phyloP scores from a whole-genome alignment of 164 flowering plant genomes.

The Euptelea pleiosperma region DNA sequence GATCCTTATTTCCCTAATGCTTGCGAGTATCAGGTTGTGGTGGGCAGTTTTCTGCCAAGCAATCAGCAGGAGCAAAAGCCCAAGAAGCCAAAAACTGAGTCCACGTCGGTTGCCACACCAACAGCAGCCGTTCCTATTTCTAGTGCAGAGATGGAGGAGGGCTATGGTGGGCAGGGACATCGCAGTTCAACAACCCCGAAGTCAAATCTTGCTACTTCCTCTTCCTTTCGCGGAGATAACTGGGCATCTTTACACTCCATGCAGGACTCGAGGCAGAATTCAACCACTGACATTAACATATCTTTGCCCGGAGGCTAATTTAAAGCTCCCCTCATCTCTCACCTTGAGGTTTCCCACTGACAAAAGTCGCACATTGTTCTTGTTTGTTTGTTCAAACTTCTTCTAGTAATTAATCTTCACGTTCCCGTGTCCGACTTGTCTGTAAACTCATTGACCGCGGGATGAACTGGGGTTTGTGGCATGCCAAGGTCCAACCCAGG shows the following conservation, averaged over 20 bases:
- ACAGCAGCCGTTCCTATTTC: slow-evolving; percentile 65
- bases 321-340: neutral
- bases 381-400: slow-evolving; percentile 15
- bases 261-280: slow-evolving; percentile 57
- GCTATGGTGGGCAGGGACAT: slow-evolving; percentile 26
- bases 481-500: slow-evolving; percentile 1
- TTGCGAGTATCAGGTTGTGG: slow-evolving; percentile 59
- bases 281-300: slow-evolving; percentile 68
- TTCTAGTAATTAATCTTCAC: slow-evolving; percentile 1
- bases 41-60: slow-evolving; percentile 87
- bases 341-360: slow-evolving; percentile 30
- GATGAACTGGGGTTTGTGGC: slow-evolving; percentile 13
- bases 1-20: neutral
- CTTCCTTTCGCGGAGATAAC: slow-evolving; percentile 60
- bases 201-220: slow-evolving; percentile 33
- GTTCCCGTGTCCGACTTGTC: slow-evolving; percentile 12
- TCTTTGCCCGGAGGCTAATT: slow-evolving; percentile 49
- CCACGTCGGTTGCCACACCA: slow-evolving; percentile 28
- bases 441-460: slow-evolving; percentile 15
- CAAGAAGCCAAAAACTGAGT: slow-evolving; percentile 63
- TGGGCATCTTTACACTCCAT: slow-evolving; percentile 62
- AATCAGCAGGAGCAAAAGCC: slow-evolving; percentile 77
- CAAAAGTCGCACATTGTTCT: slow-evolving; percentile 17
- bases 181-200: slow-evolving; percentile 32
- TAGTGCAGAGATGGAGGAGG: slow-evolving; percentile 46